Evolutionary conservation across 2,329 filamentous ascomycete genomes (phyloP).

Genomic region (Endoconidiophora polonica): DNA sequence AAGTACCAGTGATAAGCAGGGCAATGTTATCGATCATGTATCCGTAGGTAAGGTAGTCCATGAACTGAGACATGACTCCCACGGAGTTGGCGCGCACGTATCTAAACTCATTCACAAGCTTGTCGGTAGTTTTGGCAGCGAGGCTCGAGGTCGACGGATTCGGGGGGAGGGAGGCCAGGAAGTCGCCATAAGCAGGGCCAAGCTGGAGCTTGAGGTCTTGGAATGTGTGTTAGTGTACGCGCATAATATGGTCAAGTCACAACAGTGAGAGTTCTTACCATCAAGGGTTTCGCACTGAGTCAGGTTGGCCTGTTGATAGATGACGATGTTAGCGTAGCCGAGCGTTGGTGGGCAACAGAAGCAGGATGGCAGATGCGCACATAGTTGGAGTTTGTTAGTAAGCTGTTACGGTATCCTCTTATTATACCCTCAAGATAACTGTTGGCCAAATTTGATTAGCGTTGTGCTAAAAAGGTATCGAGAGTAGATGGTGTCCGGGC

Average conservation of each 20-base stretch:
- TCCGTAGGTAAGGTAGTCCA: conserved; percentile 95
- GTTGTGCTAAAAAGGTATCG: not conserved
- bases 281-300: conserved; percentile 97
- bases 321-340: conserved; percentile 85
- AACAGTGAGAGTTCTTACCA: conserved; percentile 36
- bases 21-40: conserved; percentile 99
- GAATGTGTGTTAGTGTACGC: not conserved
- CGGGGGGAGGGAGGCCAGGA: conserved; percentile 79
- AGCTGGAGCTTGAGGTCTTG: conserved; percentile 95
- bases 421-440: conserved; percentile 97
- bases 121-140: conserved; percentile 90
- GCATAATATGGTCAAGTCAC: not conserved
- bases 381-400: conserved; percentile 83
- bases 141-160: conserved; percentile 94
- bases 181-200: conserved; percentile 90
- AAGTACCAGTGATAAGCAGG: conserved; percentile 88
- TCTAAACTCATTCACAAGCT: conserved; percentile 92
- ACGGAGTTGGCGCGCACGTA: conserved; percentile 90
- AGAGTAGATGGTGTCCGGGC: not conserved
- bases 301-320: conserved; percentile 79
- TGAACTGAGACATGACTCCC: conserved; percentile 80
- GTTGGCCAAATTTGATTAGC: conserved; percentile 10
- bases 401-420: conserved; percentile 85
- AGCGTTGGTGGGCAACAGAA: conserved; percentile 37
- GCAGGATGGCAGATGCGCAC: conserved; percentile 2